phyloP scores from a whole-genome alignment of 768 basidiomycete genomes.

The Lepiota brunneoincarnata region DNA sequence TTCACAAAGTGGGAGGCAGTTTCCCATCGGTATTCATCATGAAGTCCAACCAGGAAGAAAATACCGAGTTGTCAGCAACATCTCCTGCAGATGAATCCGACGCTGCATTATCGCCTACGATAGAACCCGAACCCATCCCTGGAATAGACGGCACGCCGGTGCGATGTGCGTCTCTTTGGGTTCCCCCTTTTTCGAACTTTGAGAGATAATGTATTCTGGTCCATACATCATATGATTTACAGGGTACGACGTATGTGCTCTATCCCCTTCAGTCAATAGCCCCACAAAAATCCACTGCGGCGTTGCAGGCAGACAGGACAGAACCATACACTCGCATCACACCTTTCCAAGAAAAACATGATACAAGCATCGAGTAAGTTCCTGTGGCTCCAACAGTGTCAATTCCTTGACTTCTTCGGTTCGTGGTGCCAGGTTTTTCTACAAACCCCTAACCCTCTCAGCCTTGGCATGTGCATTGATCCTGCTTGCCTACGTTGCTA shows the following conservation, averaged over 20 bases:
- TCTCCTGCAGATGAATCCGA: conserved; percentile 69
- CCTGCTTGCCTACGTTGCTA: conserved; percentile 77
- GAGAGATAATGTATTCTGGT: neutral
- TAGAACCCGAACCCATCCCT: conserved; percentile 65
- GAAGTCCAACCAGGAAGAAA: conserved; percentile 10
- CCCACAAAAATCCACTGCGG: conserved; percentile 12
- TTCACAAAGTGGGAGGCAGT: neutral
- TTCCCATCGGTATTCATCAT: neutral
- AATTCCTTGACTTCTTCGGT: conserved; percentile 12
- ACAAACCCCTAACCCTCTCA: conserved; percentile 79
- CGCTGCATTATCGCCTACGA: conserved; percentile 38
- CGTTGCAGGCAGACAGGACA: conserved; percentile 70
- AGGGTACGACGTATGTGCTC: conserved; percentile 82
- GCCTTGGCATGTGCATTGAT: conserved; percentile 65
- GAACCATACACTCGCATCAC: conserved; percentile 81
- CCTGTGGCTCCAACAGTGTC: neutral
- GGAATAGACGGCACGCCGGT: conserved; percentile 75
- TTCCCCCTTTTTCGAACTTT: conserved; percentile 7
- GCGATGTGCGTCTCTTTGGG: conserved; percentile 58
- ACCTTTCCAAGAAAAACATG: conserved; percentile 81
- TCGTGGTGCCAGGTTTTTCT: conserved; percentile 66
- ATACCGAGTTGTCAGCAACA: conserved; percentile 36
- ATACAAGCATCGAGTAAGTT: conserved; percentile 79
- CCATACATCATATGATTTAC: conserved; percentile 13
- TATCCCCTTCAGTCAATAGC: conserved; percentile 20